Base-by-base conservation (phyloP, 2,329 filamentous ascomycete genomes). In the Emergomyces orientalis region DNA sequence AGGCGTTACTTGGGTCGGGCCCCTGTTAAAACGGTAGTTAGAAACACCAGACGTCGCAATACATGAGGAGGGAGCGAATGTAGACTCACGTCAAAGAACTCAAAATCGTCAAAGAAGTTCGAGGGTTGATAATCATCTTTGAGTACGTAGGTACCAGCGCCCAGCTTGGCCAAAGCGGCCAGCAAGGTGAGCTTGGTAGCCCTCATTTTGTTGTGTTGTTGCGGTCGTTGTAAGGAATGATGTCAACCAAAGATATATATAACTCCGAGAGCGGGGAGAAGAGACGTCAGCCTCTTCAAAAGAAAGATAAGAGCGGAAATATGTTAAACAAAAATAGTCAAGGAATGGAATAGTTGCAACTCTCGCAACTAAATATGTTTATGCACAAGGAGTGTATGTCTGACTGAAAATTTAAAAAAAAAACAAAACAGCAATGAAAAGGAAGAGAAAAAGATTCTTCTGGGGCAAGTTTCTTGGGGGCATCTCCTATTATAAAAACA, bases 1-100 rank as follows among this genome's bases (percentile, higher is more conserved):
- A 90, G 39, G 90, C 90, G 65, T 86, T 69, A 1, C 90, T 94
- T 0, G 90, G 90, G 70, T 94, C 90, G 3, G 68, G 25, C 19
- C 64, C 73, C 77, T 79, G 61, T 57, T n/a, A 37, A 30, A 41
- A 45, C 9, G 27, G 61, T 37, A 57, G 27, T 39, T 32, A 5
- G 9, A 22, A n/a, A 32, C 25, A 47, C 14, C 17, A 59, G 17
- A 32, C 2, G 25, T 56, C 41, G 27, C 17, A 17, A 8, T 30
- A 13, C 9, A 11, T 7, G 27, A 39, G 8, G 25, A 49, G n/a
- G 8, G 25, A 49, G n/a, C 4, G n/a, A 41, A 25, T 47, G 17
- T 45, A n/a, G 30, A 70, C 75, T 59, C 71, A 78, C 76, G 8
- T 78, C 81, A 67, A 75, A 83, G 72, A 84, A 84, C 37, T 72